phyloP scores from a whole-genome alignment of 1,139 yeast species.

The Pneumocystis jirovecii region DNA sequence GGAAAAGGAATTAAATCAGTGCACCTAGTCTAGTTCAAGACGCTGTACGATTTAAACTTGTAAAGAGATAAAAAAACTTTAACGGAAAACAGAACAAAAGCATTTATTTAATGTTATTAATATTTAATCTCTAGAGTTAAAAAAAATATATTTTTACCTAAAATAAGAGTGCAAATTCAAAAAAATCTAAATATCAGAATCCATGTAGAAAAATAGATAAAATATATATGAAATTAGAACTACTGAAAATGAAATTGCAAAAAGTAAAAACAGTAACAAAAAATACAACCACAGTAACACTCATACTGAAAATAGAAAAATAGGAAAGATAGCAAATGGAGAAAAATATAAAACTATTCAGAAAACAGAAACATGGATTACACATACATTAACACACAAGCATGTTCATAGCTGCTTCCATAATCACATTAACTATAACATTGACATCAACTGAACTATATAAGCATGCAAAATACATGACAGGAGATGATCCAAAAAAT shows the following conservation, averaged over 20 bases:
- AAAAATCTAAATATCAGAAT: too few species aligned
- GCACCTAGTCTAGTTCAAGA: too few species aligned
- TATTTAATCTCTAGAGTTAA: not conserved
- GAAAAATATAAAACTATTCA: not conserved
- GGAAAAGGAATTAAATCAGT: too few species aligned
- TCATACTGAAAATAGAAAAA: not conserved
- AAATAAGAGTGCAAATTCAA: not conserved
- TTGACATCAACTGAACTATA: too few species aligned
- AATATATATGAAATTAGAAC: not conserved
- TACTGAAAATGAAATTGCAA: not conserved
- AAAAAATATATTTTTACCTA: too few species aligned
- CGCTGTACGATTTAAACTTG: too few species aligned
- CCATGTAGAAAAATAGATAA: not conserved
- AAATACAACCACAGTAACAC: not conserved
- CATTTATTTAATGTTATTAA: not conserved
- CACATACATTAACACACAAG: not conserved
- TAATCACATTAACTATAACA: too few species aligned
- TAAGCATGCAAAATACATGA: too few species aligned
- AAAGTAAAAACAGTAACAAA: not conserved
- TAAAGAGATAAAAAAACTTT: too few species aligned
- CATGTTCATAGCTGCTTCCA: too few species aligned
- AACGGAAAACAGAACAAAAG: not conserved
- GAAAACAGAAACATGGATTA: not conserved
- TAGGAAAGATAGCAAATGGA: not conserved
- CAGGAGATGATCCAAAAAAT: too few species aligned